Conservation (phyloP, 2,329 filamentous ascomycete species). For the Sporothrix curviconia region DNA sequence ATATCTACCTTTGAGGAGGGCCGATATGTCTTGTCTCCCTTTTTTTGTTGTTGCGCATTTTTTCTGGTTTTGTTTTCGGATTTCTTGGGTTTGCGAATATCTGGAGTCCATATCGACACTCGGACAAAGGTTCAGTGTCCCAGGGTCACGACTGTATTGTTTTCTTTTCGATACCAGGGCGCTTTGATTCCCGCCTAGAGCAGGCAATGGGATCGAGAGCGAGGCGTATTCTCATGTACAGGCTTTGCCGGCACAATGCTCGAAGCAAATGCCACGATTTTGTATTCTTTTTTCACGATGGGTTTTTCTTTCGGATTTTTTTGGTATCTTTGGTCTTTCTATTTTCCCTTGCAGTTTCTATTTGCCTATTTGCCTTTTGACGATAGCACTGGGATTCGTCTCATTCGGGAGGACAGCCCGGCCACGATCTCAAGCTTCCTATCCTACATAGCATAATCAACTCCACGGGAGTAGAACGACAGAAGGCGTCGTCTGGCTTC, state of each 20-base stretch:
- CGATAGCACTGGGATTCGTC: background rate
- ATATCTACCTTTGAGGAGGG: conserved; percentile 64
- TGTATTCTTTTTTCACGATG: background rate
- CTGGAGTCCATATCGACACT: background rate
- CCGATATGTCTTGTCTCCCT: background rate
- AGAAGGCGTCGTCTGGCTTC: background rate
- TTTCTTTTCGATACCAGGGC: background rate
- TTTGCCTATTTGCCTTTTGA: background rate
- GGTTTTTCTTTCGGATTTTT: no score
- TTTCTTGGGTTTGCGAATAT: background rate
- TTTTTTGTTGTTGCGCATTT: background rate
- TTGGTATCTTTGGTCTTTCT: background rate
- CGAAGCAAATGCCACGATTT: conserved; percentile 2
- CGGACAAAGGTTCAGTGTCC: background rate
- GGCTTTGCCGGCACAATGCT: background rate
- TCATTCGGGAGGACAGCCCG: background rate
- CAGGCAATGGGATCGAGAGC: background rate
- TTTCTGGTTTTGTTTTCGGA: no score
- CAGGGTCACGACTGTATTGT: background rate
- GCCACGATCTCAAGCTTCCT: background rate
- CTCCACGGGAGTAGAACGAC: background rate
- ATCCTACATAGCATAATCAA: background rate
- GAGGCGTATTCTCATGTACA: conserved; percentile 1
- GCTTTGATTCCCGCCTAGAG: background rate
- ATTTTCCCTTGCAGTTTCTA: background rate